These are phyloP conservation scores for Hyphopichia pseudoburtonii DNA, from an alignment of 1,139 yeast species.

Conservation along the genomic window DNA sequence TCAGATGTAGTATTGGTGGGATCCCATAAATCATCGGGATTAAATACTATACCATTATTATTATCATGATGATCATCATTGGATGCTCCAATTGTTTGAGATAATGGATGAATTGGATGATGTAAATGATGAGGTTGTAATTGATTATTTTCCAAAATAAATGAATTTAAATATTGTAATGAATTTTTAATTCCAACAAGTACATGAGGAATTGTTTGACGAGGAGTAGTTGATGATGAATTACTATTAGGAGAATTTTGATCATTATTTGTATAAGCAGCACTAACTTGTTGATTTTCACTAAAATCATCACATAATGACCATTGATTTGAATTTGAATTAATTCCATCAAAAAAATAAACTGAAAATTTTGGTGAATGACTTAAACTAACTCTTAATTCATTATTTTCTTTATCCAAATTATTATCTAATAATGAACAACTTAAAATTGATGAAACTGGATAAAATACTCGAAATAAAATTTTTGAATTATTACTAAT, in stretches of 20 bases:
- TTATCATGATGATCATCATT: conserved; percentile 1
- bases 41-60: not conserved
- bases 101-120: conserved; percentile 1
- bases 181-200: conserved; percentile 54
- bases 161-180: conserved; percentile 52
- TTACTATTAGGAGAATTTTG: conserved; percentile 77
- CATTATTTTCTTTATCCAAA: conserved; percentile 43
- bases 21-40: conserved; percentile 5
- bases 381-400: conserved; percentile 50
- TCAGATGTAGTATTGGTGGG: not conserved
- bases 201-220: conserved; percentile 55
- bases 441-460: conserved; percentile 46
- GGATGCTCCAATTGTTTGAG: not conserved
- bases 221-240: too few relatives aligned
- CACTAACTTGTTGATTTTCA: conserved; percentile 76
- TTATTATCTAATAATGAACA: conserved; percentile 52
- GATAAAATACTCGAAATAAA: conserved; percentile 69
- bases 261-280: conserved; percentile 59
- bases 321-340: conserved; percentile 66
- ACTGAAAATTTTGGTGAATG: conserved; percentile 77
- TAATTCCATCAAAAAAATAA: conserved; percentile 55
- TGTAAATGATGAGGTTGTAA: conserved; percentile 14
- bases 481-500: conserved; percentile 65
- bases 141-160: conserved; percentile 45
- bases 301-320: conserved; percentile 80